Evolutionary conservation across 352 stramenopile species (phyloP).

Genomic region (Phytopythium mirpurense): DNA sequence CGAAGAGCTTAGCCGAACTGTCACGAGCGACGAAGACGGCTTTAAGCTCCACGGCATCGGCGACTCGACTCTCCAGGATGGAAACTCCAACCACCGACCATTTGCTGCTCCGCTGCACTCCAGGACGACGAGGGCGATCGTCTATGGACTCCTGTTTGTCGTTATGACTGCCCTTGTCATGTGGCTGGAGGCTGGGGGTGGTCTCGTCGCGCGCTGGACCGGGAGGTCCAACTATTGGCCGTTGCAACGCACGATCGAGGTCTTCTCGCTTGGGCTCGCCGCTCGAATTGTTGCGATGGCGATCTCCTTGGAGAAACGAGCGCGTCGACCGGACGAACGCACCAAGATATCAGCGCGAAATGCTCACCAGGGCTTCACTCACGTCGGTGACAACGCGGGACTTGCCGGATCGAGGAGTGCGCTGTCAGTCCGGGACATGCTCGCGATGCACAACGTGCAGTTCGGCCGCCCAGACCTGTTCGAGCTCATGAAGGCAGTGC

Average conservation of each 20-base stretch:
- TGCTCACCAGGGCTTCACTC: neutral
- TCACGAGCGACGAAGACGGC: neutral
- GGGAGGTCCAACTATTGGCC: conserved; percentile 5
- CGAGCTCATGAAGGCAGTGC: neutral
- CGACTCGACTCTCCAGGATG: neutral
- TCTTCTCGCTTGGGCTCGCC: conserved; percentile 2
- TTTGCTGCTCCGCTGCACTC: neutral
- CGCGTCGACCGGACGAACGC: neutral
- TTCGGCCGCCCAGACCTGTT: neutral
- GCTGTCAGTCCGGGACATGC: neutral
- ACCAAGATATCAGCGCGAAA: neutral
- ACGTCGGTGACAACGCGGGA: neutral
- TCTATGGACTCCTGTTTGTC: neutral
- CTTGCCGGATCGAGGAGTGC: neutral
- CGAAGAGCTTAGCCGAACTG: neutral
- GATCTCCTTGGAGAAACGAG: conserved; percentile 1
- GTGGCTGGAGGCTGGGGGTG: conserved; percentile 3
- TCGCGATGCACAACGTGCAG: neutral
- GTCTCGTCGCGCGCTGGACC: neutral
- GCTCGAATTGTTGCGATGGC: neutral
- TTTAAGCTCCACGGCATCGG: neutral
- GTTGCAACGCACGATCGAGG: conserved; percentile 1
- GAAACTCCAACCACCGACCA: neutral
- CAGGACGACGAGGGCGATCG: neutral
- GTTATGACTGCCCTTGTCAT: neutral